Percentiles rank a stretch among this genome's conserved stretches.
phyloP scores from a whole-genome alignment of 2,329 filamentous ascomycete genomes.

The Nigrograna mackinnonii region DNA sequence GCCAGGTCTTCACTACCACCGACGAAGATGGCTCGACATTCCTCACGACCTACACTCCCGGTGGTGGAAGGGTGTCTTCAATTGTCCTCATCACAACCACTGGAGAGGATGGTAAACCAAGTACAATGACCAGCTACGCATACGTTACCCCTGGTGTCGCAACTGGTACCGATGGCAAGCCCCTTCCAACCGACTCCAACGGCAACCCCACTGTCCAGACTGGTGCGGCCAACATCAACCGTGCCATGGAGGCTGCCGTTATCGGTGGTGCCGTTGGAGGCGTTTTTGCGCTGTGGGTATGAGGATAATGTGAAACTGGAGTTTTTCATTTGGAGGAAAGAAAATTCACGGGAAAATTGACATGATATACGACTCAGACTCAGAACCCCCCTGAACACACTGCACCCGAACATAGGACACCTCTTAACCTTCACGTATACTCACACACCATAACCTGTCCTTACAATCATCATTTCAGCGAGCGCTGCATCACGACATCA shows the following conservation, averaged over 20 bases:
- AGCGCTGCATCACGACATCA: no score
- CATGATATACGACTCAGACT: no score
- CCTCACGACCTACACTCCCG: constrained; percentile 52
- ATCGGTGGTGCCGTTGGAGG: constrained; percentile 38
- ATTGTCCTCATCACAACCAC: constrained; percentile 43
- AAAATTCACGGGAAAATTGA: no score
- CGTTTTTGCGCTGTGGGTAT: no score
- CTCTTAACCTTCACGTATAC: no score
- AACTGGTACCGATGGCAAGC: constrained; percentile 12
- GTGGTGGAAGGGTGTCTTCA: constrained; percentile 43
- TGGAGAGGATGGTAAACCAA: constrained; percentile 30
- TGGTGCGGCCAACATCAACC: constrained; percentile 31
- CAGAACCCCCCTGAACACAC: no score
- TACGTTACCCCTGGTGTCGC: constrained; percentile 40
- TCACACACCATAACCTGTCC: no score
- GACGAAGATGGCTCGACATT: constrained; percentile 45
- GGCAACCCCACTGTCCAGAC: constrained; percentile 44
- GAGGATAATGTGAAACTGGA: no score
- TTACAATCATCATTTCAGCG: no score
- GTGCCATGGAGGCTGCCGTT: constrained; percentile 30
- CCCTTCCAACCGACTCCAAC: constrained; percentile 10
- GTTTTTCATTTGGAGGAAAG: no score
- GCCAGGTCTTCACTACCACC: constrained; percentile 49
- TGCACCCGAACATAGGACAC: no score
- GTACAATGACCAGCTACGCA: constrained; percentile 49